Conservation (phyloP, 257 asterid genomes). For the Buddleja alternifolia region DNA sequence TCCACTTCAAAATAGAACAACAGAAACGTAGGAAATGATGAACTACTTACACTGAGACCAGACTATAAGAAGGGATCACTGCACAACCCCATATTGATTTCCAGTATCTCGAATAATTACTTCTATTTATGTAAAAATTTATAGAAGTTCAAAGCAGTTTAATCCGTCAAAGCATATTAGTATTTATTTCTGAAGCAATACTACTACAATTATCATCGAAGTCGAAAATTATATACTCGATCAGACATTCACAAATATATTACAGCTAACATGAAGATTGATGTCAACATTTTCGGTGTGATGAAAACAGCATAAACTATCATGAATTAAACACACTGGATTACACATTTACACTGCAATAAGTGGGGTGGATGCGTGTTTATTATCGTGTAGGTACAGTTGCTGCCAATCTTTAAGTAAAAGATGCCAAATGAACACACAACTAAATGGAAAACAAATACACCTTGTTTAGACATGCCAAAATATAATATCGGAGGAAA, state of each 20-base stretch:
- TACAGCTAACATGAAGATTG: slow-evolving; percentile 16
- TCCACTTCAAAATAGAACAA: not conserved
- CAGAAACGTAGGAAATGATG: not conserved
- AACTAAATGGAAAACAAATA: slow-evolving; percentile 2
- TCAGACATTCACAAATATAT: slow-evolving; percentile 4
- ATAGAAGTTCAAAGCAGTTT: not conserved
- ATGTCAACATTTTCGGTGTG: not conserved
- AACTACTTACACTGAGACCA: not conserved
- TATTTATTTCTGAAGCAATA: slow-evolving; percentile 2
- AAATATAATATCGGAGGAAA: slow-evolving; percentile 4
- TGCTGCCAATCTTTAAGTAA: not conserved
- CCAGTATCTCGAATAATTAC: not conserved
- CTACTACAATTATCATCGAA: not conserved
- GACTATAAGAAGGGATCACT: slow-evolving; percentile 17
- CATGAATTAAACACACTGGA: not conserved
- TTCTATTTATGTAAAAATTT: not conserved
- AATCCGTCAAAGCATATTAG: not conserved
- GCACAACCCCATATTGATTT: not conserved
- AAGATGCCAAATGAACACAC: not conserved
- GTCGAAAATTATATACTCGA: slow-evolving; percentile 5
- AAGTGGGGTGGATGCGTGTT: no score
- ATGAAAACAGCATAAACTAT: slow-evolving; percentile 3
- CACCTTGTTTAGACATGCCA: not conserved
- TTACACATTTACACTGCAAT: not conserved
- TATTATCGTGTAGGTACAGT: not conserved